Base-by-base conservation (phyloP, 371 early-diverging fungal species). In the Actinomortierella wolfii region DNA sequence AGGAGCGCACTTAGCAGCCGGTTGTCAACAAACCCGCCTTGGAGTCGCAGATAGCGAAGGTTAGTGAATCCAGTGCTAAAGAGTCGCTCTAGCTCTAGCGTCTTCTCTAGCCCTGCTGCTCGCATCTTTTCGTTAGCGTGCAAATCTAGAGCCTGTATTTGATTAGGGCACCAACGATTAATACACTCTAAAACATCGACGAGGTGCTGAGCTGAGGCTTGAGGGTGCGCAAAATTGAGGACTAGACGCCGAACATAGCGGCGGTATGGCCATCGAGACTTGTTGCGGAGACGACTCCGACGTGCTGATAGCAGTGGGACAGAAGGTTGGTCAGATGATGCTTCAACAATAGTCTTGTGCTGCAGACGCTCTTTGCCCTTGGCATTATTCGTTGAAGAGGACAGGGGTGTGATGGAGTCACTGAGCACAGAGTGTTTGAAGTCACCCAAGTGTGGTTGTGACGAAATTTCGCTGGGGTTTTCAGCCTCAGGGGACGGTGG, bases 21-120 rank as follows among this genome's bases (percentile, higher is more conserved):
- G 25, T 71, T 71, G 43, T 71, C 73, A n/a, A 71, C 62, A 28
- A 71, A 66, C 6, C 73, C 73, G 1, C 73, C 73, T 21, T 71
- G 73, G 2, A 71, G 45, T 39, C 73, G 50, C 52, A 71, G 34
- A 51, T 58, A 66, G 2, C 57, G 59, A 26, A 71, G 61, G 15
- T 59, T 62, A 9, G 66, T 54, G 49, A 71, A 62, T 6, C 73
- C 73, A 2, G 59, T 47, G 1, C 73, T 59, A 29, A 71, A 66
- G 18, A 62, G 63, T 45, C 67, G 66, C 45, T 52, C 57, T 13
- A 71, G 29, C n/a, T 62, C 67, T 13, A 49, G 53, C 0, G 60
- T 15, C 8, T 51, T 51, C 24, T 56, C 63, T 3, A 71, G 49
- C 25, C 73, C 73, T 21, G 63, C 54, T 4, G 34, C 34, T 6